Base-by-base conservation (phyloP, 2,329 filamentous ascomycete genomes). In the Fusarium oxysporum region DNA sequence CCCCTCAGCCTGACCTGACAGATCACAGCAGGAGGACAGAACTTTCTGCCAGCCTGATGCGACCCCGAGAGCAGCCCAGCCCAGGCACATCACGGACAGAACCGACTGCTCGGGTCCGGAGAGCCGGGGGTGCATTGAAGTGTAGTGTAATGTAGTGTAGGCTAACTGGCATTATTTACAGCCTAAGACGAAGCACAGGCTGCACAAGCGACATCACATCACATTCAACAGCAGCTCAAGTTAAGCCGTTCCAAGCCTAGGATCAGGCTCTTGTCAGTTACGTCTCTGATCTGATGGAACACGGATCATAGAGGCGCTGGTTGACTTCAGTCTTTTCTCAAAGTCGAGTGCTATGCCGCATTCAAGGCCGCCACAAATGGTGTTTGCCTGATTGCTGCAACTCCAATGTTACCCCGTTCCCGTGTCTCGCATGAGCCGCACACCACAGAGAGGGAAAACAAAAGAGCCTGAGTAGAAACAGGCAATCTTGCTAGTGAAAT, bases 41-140 rank as follows among this genome's bases (percentile, higher is more conserved):
- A 38, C 33, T 38, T 28, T 28, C 44, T 25, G 28, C 45, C 68
- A 51, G 51, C 51, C 51, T 43, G 40, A 71, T 71, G 48, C 63
- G 53, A 62, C 61, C 65, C 43, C 43, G 59, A 48, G 37, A 33
- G 44, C 59, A 73, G 66, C 43, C 45, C 65, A 73, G 58, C 43
- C 50, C 54, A 56, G 38, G 40, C 38, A 59, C 58, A 51, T 51
- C 45, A 51, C 48, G 60, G 65, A 28, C 55, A 64, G 70, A 76
- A 74, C 76, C 76, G 76, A 77, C 72, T 77, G 61, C 67, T 77
- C 76, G 76, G 76, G 72, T 76, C 76, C 65, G 64, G 71, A 63
- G 62, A 70, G 65, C 71, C 53, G 66, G 61, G 60, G 71, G 73
- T 61, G 28, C 28, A 38, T 33, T 51, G n/a, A 7, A 28, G 32